Evolutionary conservation across 345 rosid species (phyloP), one percentile per base, ranked within the genome.

Genomic region (Hirschfeldia incana): DNA sequence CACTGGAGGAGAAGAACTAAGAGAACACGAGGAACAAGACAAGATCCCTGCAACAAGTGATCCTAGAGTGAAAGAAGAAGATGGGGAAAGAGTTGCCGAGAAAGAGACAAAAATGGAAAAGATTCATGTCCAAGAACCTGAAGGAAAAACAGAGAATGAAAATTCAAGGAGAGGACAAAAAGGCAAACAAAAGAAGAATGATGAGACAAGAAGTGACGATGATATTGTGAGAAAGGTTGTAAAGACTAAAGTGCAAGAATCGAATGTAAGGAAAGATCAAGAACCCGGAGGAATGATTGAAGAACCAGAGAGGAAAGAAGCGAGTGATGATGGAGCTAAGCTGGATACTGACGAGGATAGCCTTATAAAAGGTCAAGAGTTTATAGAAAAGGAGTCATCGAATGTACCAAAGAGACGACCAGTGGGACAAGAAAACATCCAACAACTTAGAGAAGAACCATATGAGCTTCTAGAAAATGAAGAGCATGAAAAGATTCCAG

Each of bases 401-500:
- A n/a, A n/a, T n/a, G n/a, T n/a, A n/a, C n/a, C n/a, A 58, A 72
- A 72, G 51, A 72, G 61, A 42, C 21, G 9, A 30, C 46, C 34
- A 77, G 59, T 70, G 66, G 42, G 65, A 34, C 59, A 63, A 70
- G 80, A 51, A 36, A 63, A 9, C 4, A 1, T 34, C 33, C 80
- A 53, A 70, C 33, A 77, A 63, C 32, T 36, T 2, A 64, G 12
- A 53, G 27, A 21, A 78, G 72, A 78, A 65, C 61, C 21, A 65
- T 39, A 55, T 63, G 58, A 57, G 66, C 27, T 64, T 12, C 26
- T 26, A 4, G 44, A 39, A 70, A 1, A 15, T 11, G n/a, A 8
- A 71, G 44, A 10, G 10, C 21, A 7, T 27, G 81, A 64, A 3
- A 36, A 64, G 67, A 65, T 33, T 65, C 55, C 17, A 33, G 29